These are phyloP conservation scores for Nannochloropsis granulata DNA, from an alignment of 108 stramenopile genomes.

Conservation along the genomic window DNA sequence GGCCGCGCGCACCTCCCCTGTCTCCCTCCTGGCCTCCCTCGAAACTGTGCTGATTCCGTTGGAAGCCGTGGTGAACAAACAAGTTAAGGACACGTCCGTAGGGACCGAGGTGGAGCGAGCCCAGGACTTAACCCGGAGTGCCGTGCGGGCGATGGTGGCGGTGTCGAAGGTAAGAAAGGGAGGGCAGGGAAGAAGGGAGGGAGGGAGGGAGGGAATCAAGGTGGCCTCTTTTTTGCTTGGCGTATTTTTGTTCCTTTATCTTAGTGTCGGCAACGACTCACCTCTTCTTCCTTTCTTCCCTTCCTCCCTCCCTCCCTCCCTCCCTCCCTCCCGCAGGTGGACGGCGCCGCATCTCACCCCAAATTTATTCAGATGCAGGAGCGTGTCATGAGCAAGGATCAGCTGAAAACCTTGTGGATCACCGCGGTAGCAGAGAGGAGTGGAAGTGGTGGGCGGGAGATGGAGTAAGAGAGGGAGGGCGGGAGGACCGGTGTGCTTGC, in stretches of 20 bases:
- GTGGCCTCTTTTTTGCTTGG: no score
- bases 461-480: background rate
- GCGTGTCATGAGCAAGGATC: background rate
- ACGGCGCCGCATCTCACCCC: background rate
- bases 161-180: background rate
- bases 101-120: conserved; percentile 35
- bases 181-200: background rate
- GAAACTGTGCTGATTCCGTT: conserved; percentile 24
- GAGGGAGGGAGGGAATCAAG: background rate
- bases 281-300: no score
- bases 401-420: background rate
- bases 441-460: background rate
- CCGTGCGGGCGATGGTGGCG: conserved; percentile 35
- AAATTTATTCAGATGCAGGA: background rate
- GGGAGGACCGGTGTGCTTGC: no score
- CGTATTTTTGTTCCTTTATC: no score
- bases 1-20: conserved; percentile 12
- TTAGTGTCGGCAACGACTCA: no score
- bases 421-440: background rate
- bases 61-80: conserved; percentile 30
- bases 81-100: conserved; percentile 31
- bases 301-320: background rate
- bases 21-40: conserved; percentile 21
- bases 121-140: conserved; percentile 33
- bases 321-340: background rate